phyloP scores from a whole-genome alignment of 495 filamentous ascomycete genomes.

The Bathelium albidoporum region DNA sequence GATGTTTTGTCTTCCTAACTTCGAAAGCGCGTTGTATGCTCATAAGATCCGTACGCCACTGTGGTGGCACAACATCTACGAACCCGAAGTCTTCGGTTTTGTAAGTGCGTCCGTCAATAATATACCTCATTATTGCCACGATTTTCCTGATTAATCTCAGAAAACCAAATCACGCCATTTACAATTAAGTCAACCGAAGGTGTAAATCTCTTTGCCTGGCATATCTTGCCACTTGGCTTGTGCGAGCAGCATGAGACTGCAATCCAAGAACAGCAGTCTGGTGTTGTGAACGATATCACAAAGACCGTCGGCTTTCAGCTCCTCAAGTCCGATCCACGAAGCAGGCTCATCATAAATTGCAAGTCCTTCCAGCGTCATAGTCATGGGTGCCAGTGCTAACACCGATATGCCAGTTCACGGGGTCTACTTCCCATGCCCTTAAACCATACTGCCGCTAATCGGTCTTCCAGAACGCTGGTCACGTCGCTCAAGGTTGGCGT shows the following conservation, averaged over 20 bases:
- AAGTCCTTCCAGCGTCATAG: too few relatives aligned
- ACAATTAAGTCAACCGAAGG: constrained; percentile 26
- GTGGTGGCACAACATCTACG: constrained; percentile 55
- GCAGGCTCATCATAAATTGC: constrained; percentile 31
- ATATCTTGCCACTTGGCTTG: constrained; percentile 29
- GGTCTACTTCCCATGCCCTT: background rate
- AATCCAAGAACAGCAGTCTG: constrained; percentile 16
- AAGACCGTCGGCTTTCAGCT: constrained; percentile 23
- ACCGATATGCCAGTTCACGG: constrained; percentile 14
- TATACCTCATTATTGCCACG: background rate
- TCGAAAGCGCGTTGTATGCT: constrained; percentile 59
- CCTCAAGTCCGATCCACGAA: constrained; percentile 24
- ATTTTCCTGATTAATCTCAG: constrained; percentile 7
- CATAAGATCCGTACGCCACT: constrained; percentile 59
- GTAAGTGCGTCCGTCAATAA: constrained; percentile 47
- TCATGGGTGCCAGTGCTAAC: too few relatives aligned
- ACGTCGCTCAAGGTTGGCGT: constrained; percentile 42
- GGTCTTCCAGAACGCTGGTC: constrained; percentile 39
- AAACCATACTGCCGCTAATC: background rate
- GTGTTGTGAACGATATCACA: constrained; percentile 22
- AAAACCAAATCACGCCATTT: constrained; percentile 33
- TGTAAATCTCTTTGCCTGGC: constrained; percentile 33
- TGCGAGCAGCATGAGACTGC: constrained; percentile 28
- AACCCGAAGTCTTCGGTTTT: constrained; percentile 72
- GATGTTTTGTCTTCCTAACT: background rate